Evolutionary conservation across 305 asterid species (phyloP).

Genomic region (Fraxinus baroniana): DNA sequence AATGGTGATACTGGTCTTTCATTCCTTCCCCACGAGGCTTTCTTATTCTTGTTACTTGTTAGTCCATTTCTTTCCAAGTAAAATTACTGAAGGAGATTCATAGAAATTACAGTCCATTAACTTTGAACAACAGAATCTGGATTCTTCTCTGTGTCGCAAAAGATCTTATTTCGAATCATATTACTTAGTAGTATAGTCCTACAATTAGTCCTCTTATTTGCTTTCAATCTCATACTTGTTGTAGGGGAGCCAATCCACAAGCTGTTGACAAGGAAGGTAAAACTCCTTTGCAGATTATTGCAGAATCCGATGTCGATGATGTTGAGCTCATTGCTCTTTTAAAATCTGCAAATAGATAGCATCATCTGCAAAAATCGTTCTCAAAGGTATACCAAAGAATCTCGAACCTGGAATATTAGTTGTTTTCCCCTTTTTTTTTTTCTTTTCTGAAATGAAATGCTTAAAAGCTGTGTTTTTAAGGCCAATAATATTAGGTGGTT

Average conservation of each 20-base stretch:
- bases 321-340: conserved; percentile 66
- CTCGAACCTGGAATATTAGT: neutral
- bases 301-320: conserved; percentile 59
- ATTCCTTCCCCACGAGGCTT: neutral
- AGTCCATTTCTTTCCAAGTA: neutral
- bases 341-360: conserved; percentile 59
- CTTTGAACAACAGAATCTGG: neutral
- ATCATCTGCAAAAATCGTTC: neutral
- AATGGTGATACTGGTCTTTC: neutral
- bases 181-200: neutral
- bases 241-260: conserved; percentile 81
- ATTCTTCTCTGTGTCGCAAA: neutral
- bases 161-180: neutral
- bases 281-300: conserved; percentile 59
- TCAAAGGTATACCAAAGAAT: conserved; percentile 1
- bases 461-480: neutral
- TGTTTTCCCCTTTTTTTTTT: neutral
- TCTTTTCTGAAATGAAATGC: neutral
- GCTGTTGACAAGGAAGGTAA: conserved; percentile 68
- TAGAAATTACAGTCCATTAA: neutral
- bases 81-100: neutral
- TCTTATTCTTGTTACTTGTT: neutral
- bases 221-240: conserved; percentile 13
- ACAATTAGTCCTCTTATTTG: neutral
- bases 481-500: neutral